Base-by-base conservation (phyloP, 1,139 yeast genomes). In the Yamadazyma buinensis region DNA sequence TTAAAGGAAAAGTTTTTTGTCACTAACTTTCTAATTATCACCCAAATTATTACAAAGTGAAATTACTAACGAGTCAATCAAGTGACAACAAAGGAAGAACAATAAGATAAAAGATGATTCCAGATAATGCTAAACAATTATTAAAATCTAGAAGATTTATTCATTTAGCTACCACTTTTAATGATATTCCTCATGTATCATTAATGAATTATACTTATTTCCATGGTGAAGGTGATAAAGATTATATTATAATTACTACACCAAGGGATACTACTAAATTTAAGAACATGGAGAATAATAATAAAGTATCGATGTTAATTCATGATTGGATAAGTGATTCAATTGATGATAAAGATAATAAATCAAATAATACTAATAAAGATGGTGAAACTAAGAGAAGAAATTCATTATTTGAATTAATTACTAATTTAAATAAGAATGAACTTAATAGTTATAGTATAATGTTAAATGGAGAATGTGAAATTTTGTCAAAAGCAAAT, bases 271-370 rank as follows among this genome's bases (percentile, higher is more conserved):
- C 96, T 4, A 77, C 78, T 37, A 88, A 87, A 57, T 84, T 72
- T 55, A 58, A 71, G 26, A 86, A 88, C 55, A 74, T 88, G 39
- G 46, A 56, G 10, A 58, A 65, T 26, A 88, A 88, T 52, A 87
- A 88, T 5, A 69, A 75, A 29, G 95, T 88, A 8, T 82, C 95
- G 0, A 55, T 88, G 32, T 66, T 88, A 37, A 77, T 88, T 28
- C 97, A 88, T 52, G 97, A 88, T 52, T 86, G 95, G 95, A 76
- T 80, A 23, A 72, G 83, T 13, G 77, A 81, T 4, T 75, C 75
- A 36, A 38, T 43, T 7, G 53, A 51, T 3, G 37, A 43, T 6
- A 38, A 40, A 8, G 24, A 14, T 7, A 40, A 41, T 42, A 13
- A 28, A 6, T 72, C 83, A 12, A 77, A 81, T 4, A 76, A 75